Percentiles rank a stretch among this genome's conserved stretches.
Conservation (phyloP, 78 protist species). For the Chrysochromulina parva region DNA sequence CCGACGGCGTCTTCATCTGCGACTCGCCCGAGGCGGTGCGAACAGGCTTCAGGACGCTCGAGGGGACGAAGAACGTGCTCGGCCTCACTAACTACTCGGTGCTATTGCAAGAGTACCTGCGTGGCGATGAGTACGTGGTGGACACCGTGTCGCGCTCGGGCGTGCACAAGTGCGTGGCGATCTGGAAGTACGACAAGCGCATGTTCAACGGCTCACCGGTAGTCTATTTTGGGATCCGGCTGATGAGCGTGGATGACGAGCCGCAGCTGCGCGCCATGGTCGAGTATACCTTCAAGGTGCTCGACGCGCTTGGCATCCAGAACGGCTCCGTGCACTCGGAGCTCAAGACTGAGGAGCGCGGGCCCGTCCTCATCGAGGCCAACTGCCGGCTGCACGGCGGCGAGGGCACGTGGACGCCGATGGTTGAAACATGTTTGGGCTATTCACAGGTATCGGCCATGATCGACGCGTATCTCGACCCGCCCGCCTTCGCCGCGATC, state of each 20-base stretch:
- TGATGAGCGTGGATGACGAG: background rate
- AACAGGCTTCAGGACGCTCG: background rate
- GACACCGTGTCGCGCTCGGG: background rate
- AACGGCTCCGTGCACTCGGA: background rate
- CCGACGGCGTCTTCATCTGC: background rate
- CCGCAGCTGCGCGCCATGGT: background rate
- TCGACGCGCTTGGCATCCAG: constrained; percentile 5
- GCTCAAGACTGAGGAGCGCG: background rate
- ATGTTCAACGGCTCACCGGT: background rate
- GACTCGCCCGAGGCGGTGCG: background rate
- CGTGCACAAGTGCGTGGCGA: constrained; percentile 34
- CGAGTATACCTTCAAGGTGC: background rate
- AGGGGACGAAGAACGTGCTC: constrained; percentile 19
- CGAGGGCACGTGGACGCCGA: background rate
- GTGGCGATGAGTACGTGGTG: constrained; percentile 18
- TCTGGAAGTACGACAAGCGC: constrained; percentile 32
- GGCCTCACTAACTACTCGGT: background rate
- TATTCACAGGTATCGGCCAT: background rate
- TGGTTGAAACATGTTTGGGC: background rate
- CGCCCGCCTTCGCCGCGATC: background rate
- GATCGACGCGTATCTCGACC: background rate
- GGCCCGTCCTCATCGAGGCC: background rate
- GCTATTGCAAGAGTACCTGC: background rate
- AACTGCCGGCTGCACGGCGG: constrained; percentile 32
- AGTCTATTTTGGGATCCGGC: constrained; percentile 4